phyloP scores from a whole-genome alignment of 2,329 filamentous ascomycete genomes.

The Trichoderma guizhouense region DNA sequence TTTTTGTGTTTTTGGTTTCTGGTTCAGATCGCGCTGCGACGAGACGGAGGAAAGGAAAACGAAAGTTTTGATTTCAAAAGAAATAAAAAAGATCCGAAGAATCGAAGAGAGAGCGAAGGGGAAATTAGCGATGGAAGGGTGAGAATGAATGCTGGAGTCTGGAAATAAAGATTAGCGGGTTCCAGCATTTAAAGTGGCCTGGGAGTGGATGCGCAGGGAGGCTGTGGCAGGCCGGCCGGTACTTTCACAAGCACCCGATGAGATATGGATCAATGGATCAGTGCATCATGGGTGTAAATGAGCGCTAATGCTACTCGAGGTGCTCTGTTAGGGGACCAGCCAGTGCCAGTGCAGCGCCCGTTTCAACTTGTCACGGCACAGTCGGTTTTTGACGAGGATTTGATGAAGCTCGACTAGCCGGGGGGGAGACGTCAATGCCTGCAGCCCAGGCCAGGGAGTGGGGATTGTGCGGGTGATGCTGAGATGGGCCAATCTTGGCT shows the following conservation, averaged over 20 bases:
- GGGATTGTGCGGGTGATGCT: not conserved
- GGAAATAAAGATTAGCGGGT: conserved; percentile 13
- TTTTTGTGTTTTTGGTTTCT: not conserved
- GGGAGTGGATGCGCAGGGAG: not conserved
- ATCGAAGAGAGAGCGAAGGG: not conserved
- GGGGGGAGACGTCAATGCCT: not conserved
- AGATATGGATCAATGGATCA: not conserved
- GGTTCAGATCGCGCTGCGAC: not conserved
- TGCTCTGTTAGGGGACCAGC: not conserved
- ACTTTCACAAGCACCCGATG: not conserved
- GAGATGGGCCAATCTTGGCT: not conserved
- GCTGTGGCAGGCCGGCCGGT: not conserved
- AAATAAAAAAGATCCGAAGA: not conserved
- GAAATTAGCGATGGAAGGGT: not conserved
- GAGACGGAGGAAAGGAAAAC: not conserved
- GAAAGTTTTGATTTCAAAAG: not conserved
- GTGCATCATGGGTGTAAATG: not conserved
- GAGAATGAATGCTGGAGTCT: not conserved
- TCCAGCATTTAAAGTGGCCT: not conserved
- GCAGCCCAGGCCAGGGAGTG: not conserved
- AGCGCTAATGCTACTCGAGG: not conserved
- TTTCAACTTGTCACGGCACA: not conserved
- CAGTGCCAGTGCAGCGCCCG: not conserved
- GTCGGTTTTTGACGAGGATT: not conserved
- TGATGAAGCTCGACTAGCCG: not conserved